Conservation (phyloP, 2,329 filamentous ascomycete genomes). For the Ophiostoma pallidulum region DNA sequence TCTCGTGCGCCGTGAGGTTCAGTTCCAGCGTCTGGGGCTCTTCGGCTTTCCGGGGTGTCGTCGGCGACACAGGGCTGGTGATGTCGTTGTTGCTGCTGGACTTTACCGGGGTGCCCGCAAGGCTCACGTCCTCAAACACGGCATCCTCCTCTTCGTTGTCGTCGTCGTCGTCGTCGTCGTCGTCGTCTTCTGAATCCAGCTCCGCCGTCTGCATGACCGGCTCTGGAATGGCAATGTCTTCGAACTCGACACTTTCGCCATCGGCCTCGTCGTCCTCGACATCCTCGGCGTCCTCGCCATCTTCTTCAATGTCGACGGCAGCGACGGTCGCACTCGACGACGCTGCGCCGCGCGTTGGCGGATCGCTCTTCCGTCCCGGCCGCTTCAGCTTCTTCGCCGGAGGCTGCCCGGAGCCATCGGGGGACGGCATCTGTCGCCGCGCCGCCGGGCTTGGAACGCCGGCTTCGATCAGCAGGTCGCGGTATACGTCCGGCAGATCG, state of each 20-base stretch:
- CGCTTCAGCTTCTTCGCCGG: constrained; percentile 17
- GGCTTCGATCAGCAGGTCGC: constrained; percentile 17
- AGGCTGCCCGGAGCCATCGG: constrained; percentile 1
- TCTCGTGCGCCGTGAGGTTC: constrained; percentile 40
- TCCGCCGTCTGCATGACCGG: constrained; percentile 18
- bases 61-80: not conserved
- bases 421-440: not conserved
- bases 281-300: constrained; percentile 2
- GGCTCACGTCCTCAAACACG: constrained; percentile 12
- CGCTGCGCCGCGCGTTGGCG: not conserved
- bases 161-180: constrained; percentile 14
- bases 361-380: constrained; percentile 15
- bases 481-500: constrained; percentile 12
- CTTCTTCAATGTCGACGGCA: not conserved
- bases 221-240: constrained; percentile 17
- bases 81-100: not conserved
- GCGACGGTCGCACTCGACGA: not conserved
- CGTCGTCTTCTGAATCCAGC: constrained; percentile 14
- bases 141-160: constrained; percentile 14
- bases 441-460: constrained; percentile 9
- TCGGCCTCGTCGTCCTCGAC: constrained; percentile 11
- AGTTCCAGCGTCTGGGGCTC: constrained; percentile 35
- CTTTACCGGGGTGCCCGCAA: no score
- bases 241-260: constrained; percentile 17
- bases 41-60: not conserved